Conservation (phyloP, 2,329 filamentous ascomycete species). For the Clonostachys chloroleuca region DNA sequence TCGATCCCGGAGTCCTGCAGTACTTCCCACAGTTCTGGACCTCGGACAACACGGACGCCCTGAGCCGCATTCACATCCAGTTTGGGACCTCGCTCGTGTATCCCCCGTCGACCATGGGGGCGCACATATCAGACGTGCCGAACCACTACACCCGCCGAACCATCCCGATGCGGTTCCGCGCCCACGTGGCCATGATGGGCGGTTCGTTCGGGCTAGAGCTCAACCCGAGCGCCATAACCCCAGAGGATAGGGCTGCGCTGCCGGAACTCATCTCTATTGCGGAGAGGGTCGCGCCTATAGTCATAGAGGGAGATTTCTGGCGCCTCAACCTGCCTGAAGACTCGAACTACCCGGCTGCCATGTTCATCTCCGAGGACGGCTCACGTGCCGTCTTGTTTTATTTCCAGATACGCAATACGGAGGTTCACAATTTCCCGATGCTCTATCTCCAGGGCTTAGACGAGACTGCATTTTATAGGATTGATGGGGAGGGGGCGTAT, state of each 20-base stretch:
- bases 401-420: slow-evolving; percentile 49
- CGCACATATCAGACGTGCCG: slow-evolving; percentile 58
- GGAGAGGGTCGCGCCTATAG: slow-evolving; percentile 53
- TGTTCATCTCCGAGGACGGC: slow-evolving; percentile 51
- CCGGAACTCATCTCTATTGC: slow-evolving; percentile 49
- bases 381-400: slow-evolving; percentile 49
- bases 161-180: slow-evolving; percentile 54
- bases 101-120: slow-evolving; percentile 59
- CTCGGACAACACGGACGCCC: slow-evolving; percentile 59
- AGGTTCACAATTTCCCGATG: slow-evolving; percentile 48
- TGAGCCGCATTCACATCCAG: slow-evolving; percentile 57
- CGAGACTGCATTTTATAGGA: slow-evolving; percentile 42
- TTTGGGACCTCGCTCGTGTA: slow-evolving; percentile 61
- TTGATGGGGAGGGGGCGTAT: slow-evolving; percentile 45
- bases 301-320: slow-evolving; percentile 55
- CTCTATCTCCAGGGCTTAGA: slow-evolving; percentile 55
- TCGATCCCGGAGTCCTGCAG: slow-evolving; percentile 58
- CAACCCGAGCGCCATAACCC: slow-evolving; percentile 45
- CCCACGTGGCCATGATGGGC: slow-evolving; percentile 65
- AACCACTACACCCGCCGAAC: slow-evolving; percentile 52
- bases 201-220: slow-evolving; percentile 64
- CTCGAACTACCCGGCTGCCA: slow-evolving; percentile 57
- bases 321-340: slow-evolving; percentile 52
- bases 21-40: slow-evolving; percentile 66
- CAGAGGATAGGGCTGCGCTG: slow-evolving; percentile 46